These are phyloP conservation scores for Colletotrichum navitas DNA, from an alignment of 2,329 filamentous ascomycete species.

Conservation along the genomic window DNA sequence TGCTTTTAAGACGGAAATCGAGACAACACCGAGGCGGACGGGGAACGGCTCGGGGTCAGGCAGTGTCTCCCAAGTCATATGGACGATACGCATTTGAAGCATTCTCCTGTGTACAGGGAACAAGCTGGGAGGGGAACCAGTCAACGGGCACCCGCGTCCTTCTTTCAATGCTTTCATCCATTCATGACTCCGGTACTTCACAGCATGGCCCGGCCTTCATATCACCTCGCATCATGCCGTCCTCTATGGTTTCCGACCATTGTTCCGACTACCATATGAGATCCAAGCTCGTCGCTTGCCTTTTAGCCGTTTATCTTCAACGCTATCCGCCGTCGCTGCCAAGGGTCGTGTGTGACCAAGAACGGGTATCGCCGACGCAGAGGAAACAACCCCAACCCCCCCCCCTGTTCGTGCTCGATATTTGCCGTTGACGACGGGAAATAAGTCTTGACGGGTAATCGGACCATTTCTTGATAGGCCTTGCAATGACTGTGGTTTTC, in stretches of 20 bases:
- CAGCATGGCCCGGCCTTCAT: slow-evolving; percentile 27
- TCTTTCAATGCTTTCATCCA: slow-evolving; percentile 38
- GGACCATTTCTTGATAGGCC: background rate
- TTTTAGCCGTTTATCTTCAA: slow-evolving; percentile 26
- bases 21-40: slow-evolving; percentile 19
- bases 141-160: slow-evolving; percentile 19
- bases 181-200: slow-evolving; percentile 32
- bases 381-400: background rate
- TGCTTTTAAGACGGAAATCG: slow-evolving; percentile 11
- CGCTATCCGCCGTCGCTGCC: background rate
- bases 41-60: slow-evolving; percentile 5
- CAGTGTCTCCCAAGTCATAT: slow-evolving; percentile 22
- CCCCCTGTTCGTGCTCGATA: slow-evolving; percentile 30
- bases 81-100: slow-evolving; percentile 34
- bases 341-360: slow-evolving; percentile 17
- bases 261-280: background rate
- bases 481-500: slow-evolving; percentile 7
- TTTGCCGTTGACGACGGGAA: slow-evolving; percentile 18
- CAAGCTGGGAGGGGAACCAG: slow-evolving; percentile 18
- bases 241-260: background rate
- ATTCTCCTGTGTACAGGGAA: slow-evolving; percentile 28
- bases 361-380: slow-evolving; percentile 31
- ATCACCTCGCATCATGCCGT: slow-evolving; percentile 11
- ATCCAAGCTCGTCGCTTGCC: slow-evolving; percentile 23
- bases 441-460: slow-evolving; percentile 11